These are phyloP conservation scores for Ensete glaucum DNA, from an alignment of 176 grass and related monocot species.

Conservation along the genomic window DNA sequence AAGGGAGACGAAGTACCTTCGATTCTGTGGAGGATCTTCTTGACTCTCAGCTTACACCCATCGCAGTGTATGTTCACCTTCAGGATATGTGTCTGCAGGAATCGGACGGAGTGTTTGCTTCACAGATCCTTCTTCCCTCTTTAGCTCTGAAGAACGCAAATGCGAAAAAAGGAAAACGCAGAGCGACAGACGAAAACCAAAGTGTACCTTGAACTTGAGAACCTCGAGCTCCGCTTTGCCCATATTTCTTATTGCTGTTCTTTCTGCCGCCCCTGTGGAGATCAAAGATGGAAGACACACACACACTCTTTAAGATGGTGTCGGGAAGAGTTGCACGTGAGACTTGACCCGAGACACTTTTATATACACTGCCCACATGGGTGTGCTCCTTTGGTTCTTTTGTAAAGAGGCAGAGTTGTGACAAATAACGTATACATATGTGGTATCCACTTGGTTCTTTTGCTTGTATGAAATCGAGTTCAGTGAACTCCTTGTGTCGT, in stretches of 20 bases:
- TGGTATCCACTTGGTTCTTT: not conserved
- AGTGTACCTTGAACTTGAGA: conserved; percentile 79
- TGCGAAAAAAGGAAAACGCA: not conserved
- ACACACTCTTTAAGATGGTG: not conserved
- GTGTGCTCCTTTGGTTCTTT: no score
- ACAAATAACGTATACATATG: not conserved
- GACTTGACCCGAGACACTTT: not conserved
- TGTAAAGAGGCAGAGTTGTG: not conserved
- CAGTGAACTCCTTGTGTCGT: not conserved
- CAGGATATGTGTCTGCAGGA: conserved; percentile 67
- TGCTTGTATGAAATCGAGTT: not conserved
- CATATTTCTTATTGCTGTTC: conserved; percentile 40
- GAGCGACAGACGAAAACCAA: conserved; percentile 7
- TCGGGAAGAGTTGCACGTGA: not conserved
- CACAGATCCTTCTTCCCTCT: not conserved
- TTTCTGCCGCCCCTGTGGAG: not conserved
- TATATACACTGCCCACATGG: not conserved
- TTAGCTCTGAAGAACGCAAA: not conserved
- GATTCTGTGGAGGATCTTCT: conserved; percentile 85
- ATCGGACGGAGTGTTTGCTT: not conserved
- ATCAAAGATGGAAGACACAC: not conserved
- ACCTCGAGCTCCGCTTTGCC: conserved; percentile 84
- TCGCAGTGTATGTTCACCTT: conserved; percentile 98
- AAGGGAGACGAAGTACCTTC: conserved; percentile 41
- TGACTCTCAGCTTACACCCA: conserved; percentile 85